Base-by-base conservation (phyloP, 1,284 basidiomycete genomes). In the Rhodotorula sp. region DNA sequence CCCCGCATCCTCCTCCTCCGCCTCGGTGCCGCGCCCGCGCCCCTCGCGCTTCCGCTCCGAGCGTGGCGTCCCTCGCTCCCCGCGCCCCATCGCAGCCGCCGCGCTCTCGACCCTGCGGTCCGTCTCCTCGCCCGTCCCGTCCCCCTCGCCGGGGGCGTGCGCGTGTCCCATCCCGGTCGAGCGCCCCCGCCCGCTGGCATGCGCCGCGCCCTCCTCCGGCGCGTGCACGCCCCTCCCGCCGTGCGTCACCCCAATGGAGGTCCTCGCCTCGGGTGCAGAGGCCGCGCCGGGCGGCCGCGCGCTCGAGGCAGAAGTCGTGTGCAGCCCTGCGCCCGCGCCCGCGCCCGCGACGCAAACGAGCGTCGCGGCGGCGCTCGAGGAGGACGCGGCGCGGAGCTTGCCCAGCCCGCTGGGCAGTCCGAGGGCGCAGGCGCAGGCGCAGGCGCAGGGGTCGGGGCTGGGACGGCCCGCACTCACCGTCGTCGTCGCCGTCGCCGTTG, bases 241-340 rank as follows among this genome's bases (percentile, higher is more conserved):
- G 22, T 63, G 62, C 39, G 53, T 63, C 21, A 55, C 62, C 7
- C 62, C 62, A 15, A 55, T 29, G 13, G 62, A 63, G 53, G 62
- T 63, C 1, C 39, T 41, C 34, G 62, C 62, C 21, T 41, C 21
- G 25, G 62, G 62, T 8, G 62, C 39, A 6, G 53, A 62, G 39
- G 61, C 61, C n/a, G 50, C 50, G 2, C 50, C 50, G 37, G 61
- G 61, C 21, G 61, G 61, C 5, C 17, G 37, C 19, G 61, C 61
- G 51, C 39, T 62, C 51, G 61, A 62, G 51, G 61, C 61, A 1
- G 50, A 54, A 21, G 61, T 54, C 12, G 50, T 51, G n/a, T n/a
- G n/a, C n/a, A n/a, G n/a, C n/a, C n/a, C 9, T 51, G 3, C 46
- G 10, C 46, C 6, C 17, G 25, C 48, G 22, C 48, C 27, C 22